These are phyloP conservation scores for Lasiodiplodia sp. DNA, from an alignment of 2,329 filamentous ascomycete genomes.

Conservation along the genomic window DNA sequence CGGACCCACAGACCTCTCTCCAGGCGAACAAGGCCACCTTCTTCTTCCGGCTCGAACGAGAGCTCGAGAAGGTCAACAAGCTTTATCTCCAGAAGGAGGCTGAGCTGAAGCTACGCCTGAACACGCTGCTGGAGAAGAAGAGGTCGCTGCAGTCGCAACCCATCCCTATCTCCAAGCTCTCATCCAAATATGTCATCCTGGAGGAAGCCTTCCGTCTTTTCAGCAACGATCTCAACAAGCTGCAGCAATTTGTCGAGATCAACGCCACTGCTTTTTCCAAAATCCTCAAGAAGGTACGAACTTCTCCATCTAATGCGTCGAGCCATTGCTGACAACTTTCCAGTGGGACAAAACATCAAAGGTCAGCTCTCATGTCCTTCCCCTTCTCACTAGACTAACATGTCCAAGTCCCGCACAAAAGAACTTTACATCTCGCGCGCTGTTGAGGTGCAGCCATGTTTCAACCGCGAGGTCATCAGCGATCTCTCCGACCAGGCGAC, in stretches of 20 bases:
- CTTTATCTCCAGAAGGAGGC: conserved; percentile 98
- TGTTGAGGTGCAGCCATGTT: conserved; percentile 97
- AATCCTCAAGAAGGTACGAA: conserved; percentile 87
- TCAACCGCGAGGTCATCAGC: conserved; percentile 96
- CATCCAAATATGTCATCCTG: conserved; percentile 90
- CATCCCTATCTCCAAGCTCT: conserved; percentile 80
- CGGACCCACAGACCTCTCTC: conserved; percentile 84
- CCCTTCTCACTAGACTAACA: conserved; percentile 5
- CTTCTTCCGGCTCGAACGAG: conserved; percentile 97
- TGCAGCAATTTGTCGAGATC: conserved; percentile 98
- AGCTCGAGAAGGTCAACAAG: conserved; percentile 97
- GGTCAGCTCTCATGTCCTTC: conserved; percentile 50
- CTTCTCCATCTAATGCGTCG: neutral
- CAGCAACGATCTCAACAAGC: conserved; percentile 93
- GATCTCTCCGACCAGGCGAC: conserved; percentile 96
- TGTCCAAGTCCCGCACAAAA: conserved; percentile 84
- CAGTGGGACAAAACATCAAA: conserved; percentile 99
- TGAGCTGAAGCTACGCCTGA: conserved; percentile 93
- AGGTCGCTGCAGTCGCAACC: conserved; percentile 82
- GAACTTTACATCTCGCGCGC: conserved; percentile 95
- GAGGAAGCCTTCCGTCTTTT: conserved; percentile 98
- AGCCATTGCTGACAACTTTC: conserved; percentile 45
- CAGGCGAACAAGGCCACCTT: conserved; percentile 98
- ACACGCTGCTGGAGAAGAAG: conserved; percentile 94
- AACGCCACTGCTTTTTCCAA: conserved; percentile 98